Conservation (phyloP, 768 basidiomycete genomes). For the Mycena vulgaris region DNA sequence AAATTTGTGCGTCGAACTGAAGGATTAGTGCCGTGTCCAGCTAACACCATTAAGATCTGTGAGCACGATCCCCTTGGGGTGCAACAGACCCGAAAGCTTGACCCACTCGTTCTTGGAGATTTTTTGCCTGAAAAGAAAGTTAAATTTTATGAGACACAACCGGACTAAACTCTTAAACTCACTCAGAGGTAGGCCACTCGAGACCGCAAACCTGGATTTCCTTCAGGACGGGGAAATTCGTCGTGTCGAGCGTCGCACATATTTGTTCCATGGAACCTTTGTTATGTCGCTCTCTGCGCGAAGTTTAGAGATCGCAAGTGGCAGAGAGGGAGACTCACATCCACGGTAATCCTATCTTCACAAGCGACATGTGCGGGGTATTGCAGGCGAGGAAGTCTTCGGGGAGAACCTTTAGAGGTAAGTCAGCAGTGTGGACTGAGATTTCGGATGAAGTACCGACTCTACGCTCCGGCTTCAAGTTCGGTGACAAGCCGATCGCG, state of each 20-base stretch:
- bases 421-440: neutral
- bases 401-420: neutral
- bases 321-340: neutral
- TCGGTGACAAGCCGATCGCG: too few species aligned
- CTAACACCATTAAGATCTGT: neutral
- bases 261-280: neutral
- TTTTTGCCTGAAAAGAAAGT: neutral
- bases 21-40: constrained; percentile 1
- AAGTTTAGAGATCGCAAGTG: too few species aligned
- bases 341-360: neutral
- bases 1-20: too few species aligned
- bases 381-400: neutral
- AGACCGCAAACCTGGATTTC: neutral
- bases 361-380: constrained; percentile 1
- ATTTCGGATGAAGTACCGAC: neutral
- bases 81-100: constrained; percentile 3
- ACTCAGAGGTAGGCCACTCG: constrained; percentile 22
- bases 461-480: neutral
- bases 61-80: constrained; percentile 12
- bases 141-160: neutral
- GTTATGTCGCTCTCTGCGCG: too few species aligned
- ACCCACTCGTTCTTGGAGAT: constrained; percentile 7
- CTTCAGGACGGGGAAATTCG: constrained; percentile 12
- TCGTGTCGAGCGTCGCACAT: neutral
- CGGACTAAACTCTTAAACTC: neutral